Evolutionary conservation across 2,329 filamentous ascomycete genomes (phyloP).

Genomic region (Trichoderma cornu-damae): DNA sequence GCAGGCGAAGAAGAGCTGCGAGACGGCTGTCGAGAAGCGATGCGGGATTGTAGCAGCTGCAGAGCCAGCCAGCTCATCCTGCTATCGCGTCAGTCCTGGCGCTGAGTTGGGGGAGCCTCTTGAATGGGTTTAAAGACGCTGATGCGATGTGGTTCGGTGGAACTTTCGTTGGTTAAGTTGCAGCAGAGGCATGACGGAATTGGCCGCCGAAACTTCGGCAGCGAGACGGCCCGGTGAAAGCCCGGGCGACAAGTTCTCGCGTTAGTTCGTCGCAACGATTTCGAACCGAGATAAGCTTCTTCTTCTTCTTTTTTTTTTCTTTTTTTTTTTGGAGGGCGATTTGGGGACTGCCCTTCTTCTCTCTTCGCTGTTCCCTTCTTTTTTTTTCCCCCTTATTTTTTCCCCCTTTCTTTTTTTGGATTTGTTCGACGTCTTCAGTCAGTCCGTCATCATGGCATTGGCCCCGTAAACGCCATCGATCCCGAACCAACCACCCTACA

Average conservation of each 20-base stretch:
- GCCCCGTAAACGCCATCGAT: not conserved
- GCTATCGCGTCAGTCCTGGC: not conserved
- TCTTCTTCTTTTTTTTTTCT: not conserved
- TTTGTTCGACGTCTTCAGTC: too few species aligned
- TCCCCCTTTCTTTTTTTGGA: not conserved
- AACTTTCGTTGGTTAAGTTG: too few species aligned
- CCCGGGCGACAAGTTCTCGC: not conserved
- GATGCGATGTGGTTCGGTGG: not conserved
- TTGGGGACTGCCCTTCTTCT: too few species aligned
- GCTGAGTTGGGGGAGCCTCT: not conserved
- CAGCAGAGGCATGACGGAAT: slow-evolving; percentile 13
- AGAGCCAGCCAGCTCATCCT: slow-evolving; percentile 15
- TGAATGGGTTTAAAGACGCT: not conserved
- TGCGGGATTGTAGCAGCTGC: slow-evolving; percentile 4
- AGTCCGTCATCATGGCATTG: not conserved
- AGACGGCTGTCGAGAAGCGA: not conserved
- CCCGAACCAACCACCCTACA: not conserved
- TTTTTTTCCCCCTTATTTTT: not conserved
- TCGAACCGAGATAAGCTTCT: not conserved
- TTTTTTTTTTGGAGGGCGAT: not conserved
- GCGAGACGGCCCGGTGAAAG: not conserved
- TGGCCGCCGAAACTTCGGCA: slow-evolving; percentile 16
- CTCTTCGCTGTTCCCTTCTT: not conserved
- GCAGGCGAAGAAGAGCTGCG: not conserved
- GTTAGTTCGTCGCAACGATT: too few species aligned